Conservation (phyloP, 2,329 filamentous ascomycete genomes). For the Fusarium sp. region DNA sequence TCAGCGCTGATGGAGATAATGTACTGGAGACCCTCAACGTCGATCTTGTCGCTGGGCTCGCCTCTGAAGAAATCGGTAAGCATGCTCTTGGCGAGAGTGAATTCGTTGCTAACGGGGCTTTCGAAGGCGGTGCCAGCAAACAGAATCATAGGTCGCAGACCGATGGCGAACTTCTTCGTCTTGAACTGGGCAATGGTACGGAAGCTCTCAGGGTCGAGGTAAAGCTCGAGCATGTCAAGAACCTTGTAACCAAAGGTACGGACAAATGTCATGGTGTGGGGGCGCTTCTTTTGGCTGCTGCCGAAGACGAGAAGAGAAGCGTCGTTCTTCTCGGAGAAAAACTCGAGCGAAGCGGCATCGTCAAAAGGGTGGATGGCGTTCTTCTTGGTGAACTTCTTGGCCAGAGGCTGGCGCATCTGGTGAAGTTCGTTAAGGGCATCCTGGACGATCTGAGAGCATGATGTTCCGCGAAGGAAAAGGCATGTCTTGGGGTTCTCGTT, state of each 20-base stretch:
- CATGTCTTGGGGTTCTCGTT: slow-evolving; percentile 91
- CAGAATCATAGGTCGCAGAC: slow-evolving; percentile 88
- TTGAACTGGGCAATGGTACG: slow-evolving; percentile 80
- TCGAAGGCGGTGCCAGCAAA: slow-evolving; percentile 93
- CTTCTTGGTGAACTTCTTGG: slow-evolving; percentile 96
- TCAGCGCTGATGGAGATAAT: slow-evolving; percentile 84
- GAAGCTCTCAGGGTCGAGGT: slow-evolving; percentile 81
- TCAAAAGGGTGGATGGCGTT: slow-evolving; percentile 96
- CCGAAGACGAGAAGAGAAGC: slow-evolving; percentile 86
- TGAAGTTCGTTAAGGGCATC: slow-evolving; percentile 87
- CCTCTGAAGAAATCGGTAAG: slow-evolving; percentile 93
- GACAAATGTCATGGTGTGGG: slow-evolving; percentile 85
- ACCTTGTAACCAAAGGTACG: slow-evolving; percentile 88
- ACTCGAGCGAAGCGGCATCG: slow-evolving; percentile 87
- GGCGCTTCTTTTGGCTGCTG: slow-evolving; percentile 92
- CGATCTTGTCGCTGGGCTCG: slow-evolving; percentile 78
- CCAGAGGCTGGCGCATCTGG: slow-evolving; percentile 84
- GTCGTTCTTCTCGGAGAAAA: slow-evolving; percentile 97
- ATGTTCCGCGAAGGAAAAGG: slow-evolving; percentile 89
- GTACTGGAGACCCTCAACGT: slow-evolving; percentile 95
- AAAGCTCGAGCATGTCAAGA: slow-evolving; percentile 93
- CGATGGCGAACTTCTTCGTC: slow-evolving; percentile 79
- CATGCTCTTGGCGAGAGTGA: slow-evolving; percentile 87
- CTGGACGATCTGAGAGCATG: slow-evolving; percentile 84
- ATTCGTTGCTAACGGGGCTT: slow-evolving; percentile 80